Evolutionary conservation across 345 rosid species (phyloP), one percentile per base, ranked within the genome.

Genomic region (Bretschneidera sinensis): DNA sequence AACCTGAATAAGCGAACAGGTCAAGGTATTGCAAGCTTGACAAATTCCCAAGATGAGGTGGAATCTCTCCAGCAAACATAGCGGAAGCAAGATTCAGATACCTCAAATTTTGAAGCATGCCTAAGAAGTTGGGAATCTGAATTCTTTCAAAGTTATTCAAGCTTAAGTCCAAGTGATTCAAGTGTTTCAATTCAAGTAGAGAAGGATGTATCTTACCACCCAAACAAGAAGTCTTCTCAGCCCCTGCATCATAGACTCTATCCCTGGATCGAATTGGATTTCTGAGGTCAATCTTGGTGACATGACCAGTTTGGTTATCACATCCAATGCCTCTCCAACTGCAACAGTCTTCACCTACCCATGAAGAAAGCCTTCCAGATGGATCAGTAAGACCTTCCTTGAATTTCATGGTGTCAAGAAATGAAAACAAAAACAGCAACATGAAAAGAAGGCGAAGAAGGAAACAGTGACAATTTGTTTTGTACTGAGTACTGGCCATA

Each of bases 11-110:
- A 50, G 13, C 9, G 18, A 65, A 55, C 53, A 43, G 52, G 0
- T n/a, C n/a, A n/a, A n/a, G n/a, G n/a, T n/a, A n/a, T n/a, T n/a
- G n/a, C n/a, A n/a, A n/a, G n/a, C n/a, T n/a, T n/a, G 43, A 14
- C 43, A 35, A 35, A 35, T 35, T 35, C 43, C 43, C 43, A 35
- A 35, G 43, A 6, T 35, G 8, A 6, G 43, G 14, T 35, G 43
- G 43, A 14, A 35, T 35, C 43, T 35, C 43, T 14, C 43, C 43
- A 17, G 28, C 16, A 23, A 78, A 68, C 5, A 61, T 48, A 1
- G 74, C 57, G 16, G 22, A 60, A 4, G 81, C 73, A 51, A 77
- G 76, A 50, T 77, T 74, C 48, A 74, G 74, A 49, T 74, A 74
- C n/a, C n/a, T n/a, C n/a, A n/a, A n/a, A n/a, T n/a, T n/a, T n/a